Evolutionary conservation across 2,329 filamentous ascomycete genomes (phyloP), one percentile per base, ranked within the genome.

Genomic region (Capronia coronata): DNA sequence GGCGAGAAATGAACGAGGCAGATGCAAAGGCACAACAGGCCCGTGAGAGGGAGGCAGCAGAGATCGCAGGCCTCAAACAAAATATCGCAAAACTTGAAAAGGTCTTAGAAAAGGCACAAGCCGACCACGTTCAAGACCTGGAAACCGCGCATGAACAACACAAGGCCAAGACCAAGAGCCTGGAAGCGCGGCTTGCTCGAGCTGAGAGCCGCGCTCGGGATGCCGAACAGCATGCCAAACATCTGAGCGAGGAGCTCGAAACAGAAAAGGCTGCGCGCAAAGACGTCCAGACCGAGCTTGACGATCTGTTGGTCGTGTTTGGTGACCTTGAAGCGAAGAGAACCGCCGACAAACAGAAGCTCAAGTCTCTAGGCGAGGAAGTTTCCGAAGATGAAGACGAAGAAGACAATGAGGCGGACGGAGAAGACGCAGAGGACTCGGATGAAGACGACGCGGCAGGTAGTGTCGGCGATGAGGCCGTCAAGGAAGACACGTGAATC

Each of bases 271-370:
- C 84, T 50, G 49, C 30, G 22, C 80, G 78, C 48, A 75, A 80
- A 53, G 69, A 76, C 1, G 75, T 77, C 3, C 86, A 91, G 63
- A 75, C 78, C 2, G 87, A 93, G 65, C 72, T 91, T 39, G 87
- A 93, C 59, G 87, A 93, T 65, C 73, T 91, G 46, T 70, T 93
- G 29, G 85, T 91, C 71, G 83, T 93, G 3, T 87, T 90, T 66
- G 82, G 80, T 11, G 87, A 93, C 63, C 64, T 89, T 14, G 87
- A 93, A 66, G 84, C 87, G 46, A 91, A 90, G 69, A 74, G 81
- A 42, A 75, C 76, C 35, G 80, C 79, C 59, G 88, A 91, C 63
- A 91, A 75, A 70, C 67, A 73, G 67, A 83, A 79, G 42, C 72
- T 89, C 11, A 77, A 78, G 60, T 78, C 76, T 18, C 71, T 88